These are phyloP conservation scores for Nephelium lappaceum DNA, from an alignment of 345 rosid genomes.

Conservation along the genomic window DNA sequence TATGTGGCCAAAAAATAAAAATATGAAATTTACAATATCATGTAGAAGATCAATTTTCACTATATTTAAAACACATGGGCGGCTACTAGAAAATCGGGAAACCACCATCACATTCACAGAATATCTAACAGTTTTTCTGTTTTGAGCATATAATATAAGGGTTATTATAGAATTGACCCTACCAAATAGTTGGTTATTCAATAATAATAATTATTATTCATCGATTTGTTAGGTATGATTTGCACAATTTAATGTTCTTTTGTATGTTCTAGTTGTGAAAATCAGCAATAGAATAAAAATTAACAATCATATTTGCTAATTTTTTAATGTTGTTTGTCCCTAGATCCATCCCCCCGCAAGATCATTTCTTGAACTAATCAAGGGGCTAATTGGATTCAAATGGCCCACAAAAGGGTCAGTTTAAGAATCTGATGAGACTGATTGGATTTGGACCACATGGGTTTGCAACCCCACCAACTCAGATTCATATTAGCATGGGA, in stretches of 20 bases:
- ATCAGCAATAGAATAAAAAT: background rate
- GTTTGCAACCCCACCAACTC: background rate
- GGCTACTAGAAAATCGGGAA: conserved; percentile 1
- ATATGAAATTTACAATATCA: background rate
- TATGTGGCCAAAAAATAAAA: background rate
- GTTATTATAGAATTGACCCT: background rate
- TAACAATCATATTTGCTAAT: background rate
- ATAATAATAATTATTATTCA: background rate
- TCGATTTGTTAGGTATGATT: background rate
- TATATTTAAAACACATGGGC: background rate
- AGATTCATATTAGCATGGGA: background rate
- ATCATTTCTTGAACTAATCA: conserved; percentile 15
- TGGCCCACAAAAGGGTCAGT: background rate
- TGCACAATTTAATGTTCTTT: conserved; percentile 12
- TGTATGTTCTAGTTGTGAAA: background rate
- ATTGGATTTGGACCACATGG: background rate
- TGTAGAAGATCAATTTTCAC: background rate
- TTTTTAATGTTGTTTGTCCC: background rate
- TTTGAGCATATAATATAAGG: background rate
- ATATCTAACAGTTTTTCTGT: background rate
- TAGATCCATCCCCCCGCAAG: conserved; percentile 18
- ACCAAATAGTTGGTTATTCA: background rate
- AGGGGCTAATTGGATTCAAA: conserved; percentile 18
- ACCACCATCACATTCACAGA: background rate
- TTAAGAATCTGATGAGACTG: conserved; percentile 4